phyloP scores from a whole-genome alignment of 2,329 filamentous ascomycete genomes.

The Alternaria sp. region DNA sequence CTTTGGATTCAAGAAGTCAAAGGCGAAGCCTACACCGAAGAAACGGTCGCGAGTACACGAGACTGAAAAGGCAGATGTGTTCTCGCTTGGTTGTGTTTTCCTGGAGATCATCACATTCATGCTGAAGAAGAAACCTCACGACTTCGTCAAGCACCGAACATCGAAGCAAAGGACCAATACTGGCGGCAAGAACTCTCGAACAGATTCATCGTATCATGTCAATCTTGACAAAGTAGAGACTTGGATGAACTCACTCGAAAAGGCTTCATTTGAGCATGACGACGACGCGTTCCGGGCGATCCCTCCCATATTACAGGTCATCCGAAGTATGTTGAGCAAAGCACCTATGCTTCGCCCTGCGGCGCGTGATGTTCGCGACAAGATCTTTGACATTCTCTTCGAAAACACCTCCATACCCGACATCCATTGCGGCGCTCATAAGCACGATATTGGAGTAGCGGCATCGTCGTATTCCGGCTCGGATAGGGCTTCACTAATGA shows the following conservation, averaged over 20 bases:
- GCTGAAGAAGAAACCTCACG: conserved; percentile 69
- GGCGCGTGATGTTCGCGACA: conserved; percentile 51
- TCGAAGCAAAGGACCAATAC: conserved; percentile 64
- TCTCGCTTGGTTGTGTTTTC: conserved; percentile 74
- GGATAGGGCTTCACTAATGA: conserved; percentile 35
- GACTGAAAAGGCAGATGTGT: conserved; percentile 67
- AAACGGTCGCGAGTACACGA: conserved; percentile 39
- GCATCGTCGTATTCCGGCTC: conserved; percentile 33
- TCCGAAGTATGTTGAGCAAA: conserved; percentile 51
- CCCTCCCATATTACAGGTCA: conserved; percentile 49
- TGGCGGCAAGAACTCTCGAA: conserved; percentile 59
- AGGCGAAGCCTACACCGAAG: conserved; percentile 36
- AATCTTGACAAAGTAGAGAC: conserved; percentile 71
- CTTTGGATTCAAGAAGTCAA: conserved; percentile 44
- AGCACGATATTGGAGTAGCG: conserved; percentile 35
- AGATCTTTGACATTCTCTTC: conserved; percentile 40
- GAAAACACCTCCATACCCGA: conserved; percentile 39
- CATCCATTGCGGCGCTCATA: conserved; percentile 45
- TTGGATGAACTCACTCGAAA: conserved; percentile 69
- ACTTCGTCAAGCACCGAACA: conserved; percentile 70
- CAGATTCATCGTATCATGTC: conserved; percentile 74
- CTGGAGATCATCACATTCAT: conserved; percentile 74
- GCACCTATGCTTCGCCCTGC: conserved; percentile 50
- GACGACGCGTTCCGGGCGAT: conserved; percentile 50
- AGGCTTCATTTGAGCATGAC: conserved; percentile 57